These are phyloP conservation scores for Penicillium sp. DNA, from an alignment of 2,329 filamentous ascomycete genomes.

Conservation along the genomic window DNA sequence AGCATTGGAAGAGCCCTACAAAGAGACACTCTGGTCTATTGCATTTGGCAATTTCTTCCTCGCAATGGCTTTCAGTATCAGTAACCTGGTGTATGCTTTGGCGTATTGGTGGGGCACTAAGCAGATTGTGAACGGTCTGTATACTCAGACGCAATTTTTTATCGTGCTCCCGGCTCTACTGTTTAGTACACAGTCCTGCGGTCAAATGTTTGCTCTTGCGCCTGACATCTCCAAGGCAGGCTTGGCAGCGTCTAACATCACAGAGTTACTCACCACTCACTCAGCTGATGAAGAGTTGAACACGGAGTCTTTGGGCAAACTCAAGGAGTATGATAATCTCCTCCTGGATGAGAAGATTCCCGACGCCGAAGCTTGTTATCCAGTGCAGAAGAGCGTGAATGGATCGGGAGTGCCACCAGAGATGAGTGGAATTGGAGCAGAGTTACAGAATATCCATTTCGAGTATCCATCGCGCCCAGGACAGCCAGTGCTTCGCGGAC, in stretches of 20 bases:
- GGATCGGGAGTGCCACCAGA: conserved; percentile 10
- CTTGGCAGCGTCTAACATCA: conserved; percentile 60
- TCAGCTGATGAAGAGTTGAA: conserved; percentile 30
- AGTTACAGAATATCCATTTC: conserved; percentile 64
- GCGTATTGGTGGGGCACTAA: conserved; percentile 79
- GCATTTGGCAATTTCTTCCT: conserved; percentile 49
- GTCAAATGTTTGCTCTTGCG: conserved; percentile 73
- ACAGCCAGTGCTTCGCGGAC: conserved; percentile 57
- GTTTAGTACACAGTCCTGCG: conserved; percentile 71
- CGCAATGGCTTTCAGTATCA: conserved; percentile 46
- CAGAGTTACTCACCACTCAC: conserved; percentile 41
- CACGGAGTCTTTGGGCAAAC: conserved; percentile 13
- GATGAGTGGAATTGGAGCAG: conserved; percentile 49
- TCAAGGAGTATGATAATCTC: conserved; percentile 9
- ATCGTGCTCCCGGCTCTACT: conserved; percentile 71
- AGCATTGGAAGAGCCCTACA: conserved; percentile 49
- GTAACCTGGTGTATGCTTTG: conserved; percentile 71
- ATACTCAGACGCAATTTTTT: conserved; percentile 69
- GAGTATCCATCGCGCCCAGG: conserved; percentile 66
- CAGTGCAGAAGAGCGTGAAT: background rate
- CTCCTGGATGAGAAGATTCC: conserved; percentile 27
- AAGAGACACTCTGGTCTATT: conserved; percentile 50
- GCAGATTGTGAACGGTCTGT: conserved; percentile 66
- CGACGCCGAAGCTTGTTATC: conserved; percentile 31
- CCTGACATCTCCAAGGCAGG: conserved; percentile 70